Base-by-base conservation (phyloP, 768 basidiomycete genomes). In the Boletus patriciae region DNA sequence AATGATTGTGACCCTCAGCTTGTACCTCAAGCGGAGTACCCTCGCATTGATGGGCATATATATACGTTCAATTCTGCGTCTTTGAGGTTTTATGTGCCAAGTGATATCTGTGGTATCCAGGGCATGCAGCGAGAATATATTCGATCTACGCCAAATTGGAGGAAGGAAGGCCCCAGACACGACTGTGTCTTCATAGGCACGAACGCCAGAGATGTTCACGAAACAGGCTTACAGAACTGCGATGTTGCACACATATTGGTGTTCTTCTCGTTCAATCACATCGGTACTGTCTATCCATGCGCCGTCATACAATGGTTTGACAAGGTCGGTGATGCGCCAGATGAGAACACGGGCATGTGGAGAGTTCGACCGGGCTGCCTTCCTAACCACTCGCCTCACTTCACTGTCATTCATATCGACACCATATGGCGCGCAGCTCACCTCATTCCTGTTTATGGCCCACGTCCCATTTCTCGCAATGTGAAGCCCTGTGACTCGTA, bases 341-440 rank as follows among this genome's bases (percentile, higher is more conserved):
- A 53, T 9, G n/a, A 53, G 3, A 11, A 53, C 12, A 53, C 27
- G 3, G 52, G 44, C 19, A 53, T 53, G 44, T 53, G 52, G 43
- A 16, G 4, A 4, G 50, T 44, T 6, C 5, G 19, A 23, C 50
- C 41, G 5, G 31, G 11, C 29, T 13, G 4, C 3, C 40, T 23
- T 6, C 15, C 12, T 3, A 42, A 33, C 29, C 8, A 33, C n/a
- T 8, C 13, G 1, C 50, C 31, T 19, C 13, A 51, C 11, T 7
- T 43, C 3, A n/a, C 44, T 1, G 36, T 46, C 4, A 7, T 46
- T 12, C 43, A 45, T n/a, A 18, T 53, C 6, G 8, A 46, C 18
- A 37, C 19, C 0, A 18, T 53, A n/a, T 53, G 6, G 1, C 36
- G 25, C n/a, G 25, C 52, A 6, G 52, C 44, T 0, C 44, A 53